These are phyloP conservation scores for Salix exigua DNA, from an alignment of 345 rosid species.

Conservation along the genomic window DNA sequence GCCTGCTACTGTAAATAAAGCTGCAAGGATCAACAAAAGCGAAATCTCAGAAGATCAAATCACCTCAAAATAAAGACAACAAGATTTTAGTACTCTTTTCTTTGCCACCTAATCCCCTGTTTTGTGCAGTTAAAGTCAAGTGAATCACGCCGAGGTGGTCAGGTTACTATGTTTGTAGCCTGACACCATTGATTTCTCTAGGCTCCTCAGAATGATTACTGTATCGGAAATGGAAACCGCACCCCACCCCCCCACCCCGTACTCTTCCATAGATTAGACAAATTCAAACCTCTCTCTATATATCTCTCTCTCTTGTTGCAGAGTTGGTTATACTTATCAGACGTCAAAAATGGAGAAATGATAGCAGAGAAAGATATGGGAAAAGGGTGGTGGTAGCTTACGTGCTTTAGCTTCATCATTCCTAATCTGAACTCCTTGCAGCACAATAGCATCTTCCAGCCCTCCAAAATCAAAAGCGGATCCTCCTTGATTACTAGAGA, in stretches of 20 bases:
- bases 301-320: not conserved
- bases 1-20: slow-evolving; percentile 56
- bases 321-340: slow-evolving; percentile 48
- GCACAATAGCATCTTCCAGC: slow-evolving; percentile 94
- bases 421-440: slow-evolving; percentile 76
- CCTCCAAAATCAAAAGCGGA: slow-evolving; percentile 91
- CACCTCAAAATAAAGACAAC: slow-evolving; percentile 24
- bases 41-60: slow-evolving; percentile 42
- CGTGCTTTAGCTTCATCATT: slow-evolving; percentile 79
- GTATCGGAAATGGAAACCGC: slow-evolving; percentile 44
- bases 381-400: slow-evolving; percentile 29
- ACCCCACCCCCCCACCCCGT: not conserved
- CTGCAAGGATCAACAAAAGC: slow-evolving; percentile 41
- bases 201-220: slow-evolving; percentile 58
- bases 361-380: slow-evolving; percentile 17
- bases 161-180: slow-evolving; percentile 51
- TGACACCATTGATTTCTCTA: slow-evolving; percentile 65
- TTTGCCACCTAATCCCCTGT: slow-evolving; percentile 24
- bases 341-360: slow-evolving; percentile 49
- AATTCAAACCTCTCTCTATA: slow-evolving; percentile 35
- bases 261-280: slow-evolving; percentile 37
- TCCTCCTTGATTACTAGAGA: slow-evolving; percentile 66
- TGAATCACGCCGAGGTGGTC: slow-evolving; percentile 36
- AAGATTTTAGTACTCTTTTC: slow-evolving; percentile 6
- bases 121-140: slow-evolving; percentile 44